Conservation (phyloP, 2,329 filamentous ascomycete genomes). For the Acephala macrosclerotiorum region DNA sequence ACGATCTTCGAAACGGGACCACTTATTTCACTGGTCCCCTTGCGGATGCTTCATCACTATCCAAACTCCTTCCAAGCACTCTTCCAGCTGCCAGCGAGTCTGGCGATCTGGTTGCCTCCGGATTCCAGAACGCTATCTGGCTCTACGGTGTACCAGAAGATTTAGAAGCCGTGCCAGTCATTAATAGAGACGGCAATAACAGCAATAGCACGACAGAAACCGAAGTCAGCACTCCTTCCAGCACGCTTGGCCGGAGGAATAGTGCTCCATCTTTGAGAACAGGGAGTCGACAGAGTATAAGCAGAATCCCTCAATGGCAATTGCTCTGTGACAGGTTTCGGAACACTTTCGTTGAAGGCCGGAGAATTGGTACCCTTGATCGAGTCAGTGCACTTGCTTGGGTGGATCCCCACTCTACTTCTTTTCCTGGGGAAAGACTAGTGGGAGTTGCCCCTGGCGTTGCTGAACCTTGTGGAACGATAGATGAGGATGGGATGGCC, state of each 20-base stretch:
- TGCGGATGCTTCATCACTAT: constrained; percentile 57
- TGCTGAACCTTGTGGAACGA: constrained; percentile 59
- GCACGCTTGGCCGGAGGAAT: constrained; percentile 37
- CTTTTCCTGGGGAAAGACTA: constrained; percentile 61
- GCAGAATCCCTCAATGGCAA: constrained; percentile 70
- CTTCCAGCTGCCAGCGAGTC: constrained; percentile 72
- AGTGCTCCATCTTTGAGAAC: constrained; percentile 42
- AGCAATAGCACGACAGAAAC: constrained; percentile 42
- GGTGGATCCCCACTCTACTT: constrained; percentile 64
- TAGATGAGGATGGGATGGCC: constrained; percentile 74
- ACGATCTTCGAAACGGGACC: constrained; percentile 77
- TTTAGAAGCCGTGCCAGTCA: constrained; percentile 66
- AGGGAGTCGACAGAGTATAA: constrained; percentile 34
- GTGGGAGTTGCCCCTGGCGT: constrained; percentile 78
- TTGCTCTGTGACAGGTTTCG: constrained; percentile 71
- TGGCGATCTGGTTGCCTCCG: constrained; percentile 76
- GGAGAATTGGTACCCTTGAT: constrained; percentile 68
- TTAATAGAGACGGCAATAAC: constrained; percentile 36
- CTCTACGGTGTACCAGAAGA: constrained; percentile 80
- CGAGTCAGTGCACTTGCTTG: constrained; percentile 75
- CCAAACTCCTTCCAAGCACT: constrained; percentile 72
- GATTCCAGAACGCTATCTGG: constrained; percentile 79
- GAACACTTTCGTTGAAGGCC: constrained; percentile 75
- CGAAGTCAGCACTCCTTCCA: constrained; percentile 39
- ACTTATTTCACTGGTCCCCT: constrained; percentile 80